A percentile compares a stretch with the other conserved stretches of the same genome.
Conservation (phyloP, 306 rosid species). For the Begonia peltatifolia region DNA sequence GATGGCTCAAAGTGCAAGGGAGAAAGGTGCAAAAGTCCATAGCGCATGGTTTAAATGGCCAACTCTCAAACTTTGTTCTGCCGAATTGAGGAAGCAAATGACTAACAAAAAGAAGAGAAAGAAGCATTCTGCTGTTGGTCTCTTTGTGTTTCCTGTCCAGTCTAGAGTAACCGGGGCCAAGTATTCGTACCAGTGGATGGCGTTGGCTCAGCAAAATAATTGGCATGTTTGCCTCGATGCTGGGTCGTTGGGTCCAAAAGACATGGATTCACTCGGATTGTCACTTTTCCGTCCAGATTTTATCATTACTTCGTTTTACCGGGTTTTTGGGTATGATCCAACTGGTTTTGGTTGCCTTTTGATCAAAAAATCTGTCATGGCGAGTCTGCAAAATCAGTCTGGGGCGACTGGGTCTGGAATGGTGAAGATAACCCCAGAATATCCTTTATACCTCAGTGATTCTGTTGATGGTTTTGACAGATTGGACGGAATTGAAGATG, state of each 20-base stretch:
- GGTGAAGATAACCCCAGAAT: constrained; percentile 93
- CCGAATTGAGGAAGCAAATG: constrained; percentile 87
- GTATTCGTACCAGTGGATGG: constrained; percentile 89
- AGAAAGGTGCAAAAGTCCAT: constrained; percentile 81
- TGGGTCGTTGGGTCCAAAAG: constrained; percentile 95
- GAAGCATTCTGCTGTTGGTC: constrained; percentile 21
- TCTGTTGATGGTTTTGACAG: constrained; percentile 73
- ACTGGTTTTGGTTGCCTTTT: constrained; percentile 96
- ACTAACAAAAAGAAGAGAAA: constrained; percentile 31
- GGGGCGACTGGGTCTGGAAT: constrained; percentile 92
- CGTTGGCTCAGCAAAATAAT: constrained; percentile 90
- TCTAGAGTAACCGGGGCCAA: constrained; percentile 27
- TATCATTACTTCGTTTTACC: constrained; percentile 81
- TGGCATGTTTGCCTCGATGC: constrained; percentile 99
- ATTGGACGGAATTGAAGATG: constrained; percentile 50
- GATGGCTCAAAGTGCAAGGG: constrained; percentile 89
- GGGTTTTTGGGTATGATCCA: constrained; percentile 92
- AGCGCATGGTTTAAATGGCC: constrained; percentile 99
- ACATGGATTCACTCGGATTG: constrained; percentile 96
- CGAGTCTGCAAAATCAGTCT: constrained; percentile 80
- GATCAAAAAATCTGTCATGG: constrained; percentile 85
- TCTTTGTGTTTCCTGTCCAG: constrained; percentile 28
- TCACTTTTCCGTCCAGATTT: constrained; percentile 94
- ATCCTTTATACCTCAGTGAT: constrained; percentile 76
- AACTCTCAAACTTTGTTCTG: constrained; percentile 80